Evolutionary conservation across 768 basidiomycete genomes (phyloP).

Genomic region (Leccinum uliginosum): DNA sequence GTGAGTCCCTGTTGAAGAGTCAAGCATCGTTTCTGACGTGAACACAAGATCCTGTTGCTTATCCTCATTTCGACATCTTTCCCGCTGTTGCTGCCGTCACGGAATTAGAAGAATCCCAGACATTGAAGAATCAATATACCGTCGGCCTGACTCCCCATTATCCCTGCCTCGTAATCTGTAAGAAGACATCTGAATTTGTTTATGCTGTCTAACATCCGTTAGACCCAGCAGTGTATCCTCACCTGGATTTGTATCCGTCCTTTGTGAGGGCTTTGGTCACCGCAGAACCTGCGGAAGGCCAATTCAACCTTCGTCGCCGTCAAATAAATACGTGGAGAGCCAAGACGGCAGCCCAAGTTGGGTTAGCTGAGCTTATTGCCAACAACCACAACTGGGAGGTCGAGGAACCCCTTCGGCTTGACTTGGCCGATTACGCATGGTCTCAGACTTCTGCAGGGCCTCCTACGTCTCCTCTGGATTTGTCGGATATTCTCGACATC

Average conservation of each 20-base stretch:
- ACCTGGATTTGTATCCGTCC: conserved; percentile 18
- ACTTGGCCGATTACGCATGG: conserved; percentile 66
- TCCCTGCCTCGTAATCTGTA: conserved; percentile 36
- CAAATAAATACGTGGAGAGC: conserved; percentile 16
- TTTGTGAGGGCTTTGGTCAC: not conserved
- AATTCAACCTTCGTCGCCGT: conserved; percentile 8
- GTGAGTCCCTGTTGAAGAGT: conserved; percentile 15
- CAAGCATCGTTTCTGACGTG: conserved; percentile 15
- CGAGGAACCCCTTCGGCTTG: conserved; percentile 40
- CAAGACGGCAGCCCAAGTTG: conserved; percentile 18
- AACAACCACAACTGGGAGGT: conserved; percentile 21
- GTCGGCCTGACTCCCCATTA: conserved; percentile 22
- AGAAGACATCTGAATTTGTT: conserved; percentile 3
- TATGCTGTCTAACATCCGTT: conserved; percentile 3
- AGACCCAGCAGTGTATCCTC: conserved; percentile 25
- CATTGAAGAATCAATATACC: not conserved
- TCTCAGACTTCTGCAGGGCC: conserved; percentile 70
- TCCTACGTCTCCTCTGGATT: conserved; percentile 38
- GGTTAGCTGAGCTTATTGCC: conserved; percentile 13
- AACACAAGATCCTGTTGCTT: conserved; percentile 35
- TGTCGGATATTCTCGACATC: conserved; percentile 30
- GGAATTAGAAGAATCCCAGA: not conserved
- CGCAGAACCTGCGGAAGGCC: not conserved
- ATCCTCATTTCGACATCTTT: conserved; percentile 41
- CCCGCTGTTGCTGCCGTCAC: conserved; percentile 13